Base-by-base conservation (phyloP, 768 basidiomycete genomes). In the Xerocomellus intermedius region DNA sequence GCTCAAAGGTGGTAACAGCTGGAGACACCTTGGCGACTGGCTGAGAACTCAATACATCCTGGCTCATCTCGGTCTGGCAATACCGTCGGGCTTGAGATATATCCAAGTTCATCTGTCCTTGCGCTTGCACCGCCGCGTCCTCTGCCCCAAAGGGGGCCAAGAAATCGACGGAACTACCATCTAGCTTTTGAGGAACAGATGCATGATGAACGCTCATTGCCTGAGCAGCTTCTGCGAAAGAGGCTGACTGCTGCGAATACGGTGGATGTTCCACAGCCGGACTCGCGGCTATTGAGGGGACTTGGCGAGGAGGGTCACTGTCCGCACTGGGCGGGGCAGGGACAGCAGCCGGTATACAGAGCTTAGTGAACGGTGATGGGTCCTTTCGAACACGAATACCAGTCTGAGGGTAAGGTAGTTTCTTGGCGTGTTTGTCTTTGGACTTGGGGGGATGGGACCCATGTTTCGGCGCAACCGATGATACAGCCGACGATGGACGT, bases 301-400 rank as follows among this genome's bases (percentile, higher is more conserved):
- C 42, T 26, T 37, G 66, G 16, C 55, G 56, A 5, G 50, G 26
- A n/a, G 55, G 9, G 8, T 64, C 59, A 51, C 36, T 43, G 48
- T 54, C 55, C 42, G 48, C 54, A 50, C n/a, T 64, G 19, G 62
- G 37, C 16, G 60, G 49, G 8, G 54, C 42, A 24, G 65, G 38
- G 22, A 53, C 28, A 30, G 58, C 13, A 21, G 53, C 35, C 2
- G 55, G 38, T 24, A 48, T 42, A 8, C 54, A 58, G 1, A 56
- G 24, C 41, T 60, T 67, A 4, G 39, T 48, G 32, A 67, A 59
- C 22, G 66, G 63, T 14, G 69, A 56, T 30, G 55, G 50, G 8
- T 72, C 68, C 55, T 75, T 75, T 42, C 81, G 75, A 10, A 78
- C 68, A 16, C 82, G 81, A 42, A 81, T 72, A 36, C 81, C 80